phyloP scores from a whole-genome alignment of 2,329 filamentous ascomycete species.

The Pestalotiopsis sp. region DNA sequence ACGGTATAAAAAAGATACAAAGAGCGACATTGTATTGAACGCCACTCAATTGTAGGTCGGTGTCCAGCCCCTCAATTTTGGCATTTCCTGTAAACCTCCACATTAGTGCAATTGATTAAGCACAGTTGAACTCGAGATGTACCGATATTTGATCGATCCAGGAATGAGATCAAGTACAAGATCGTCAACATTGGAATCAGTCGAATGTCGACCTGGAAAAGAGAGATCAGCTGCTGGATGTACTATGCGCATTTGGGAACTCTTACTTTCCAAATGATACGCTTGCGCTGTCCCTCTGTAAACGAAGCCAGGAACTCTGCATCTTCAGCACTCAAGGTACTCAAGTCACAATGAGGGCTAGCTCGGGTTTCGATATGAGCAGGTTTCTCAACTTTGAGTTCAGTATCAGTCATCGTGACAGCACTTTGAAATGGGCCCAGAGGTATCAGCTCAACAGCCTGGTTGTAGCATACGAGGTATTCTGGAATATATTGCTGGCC shows the following conservation, averaged over 20 bases:
- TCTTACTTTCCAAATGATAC: background rate
- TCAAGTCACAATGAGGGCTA: background rate
- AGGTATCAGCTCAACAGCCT: background rate
- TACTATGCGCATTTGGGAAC: background rate
- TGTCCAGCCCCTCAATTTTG: background rate
- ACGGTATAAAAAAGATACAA: slow-evolving; percentile 3
- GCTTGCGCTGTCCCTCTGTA: background rate
- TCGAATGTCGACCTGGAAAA: background rate
- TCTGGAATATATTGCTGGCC: too few relatives aligned
- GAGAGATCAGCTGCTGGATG: background rate
- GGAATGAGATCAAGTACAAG: slow-evolving; percentile 1
- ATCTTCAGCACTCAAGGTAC: background rate
- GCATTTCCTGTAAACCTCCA: slow-evolving; percentile 12
- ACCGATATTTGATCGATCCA: slow-evolving; percentile 1
- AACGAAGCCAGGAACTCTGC: background rate
- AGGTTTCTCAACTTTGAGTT: background rate
- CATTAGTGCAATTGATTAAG: background rate
- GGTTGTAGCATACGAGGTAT: too few relatives aligned
- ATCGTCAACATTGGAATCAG: slow-evolving; percentile 2
- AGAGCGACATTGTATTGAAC: slow-evolving; percentile 3
- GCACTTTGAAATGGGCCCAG: background rate
- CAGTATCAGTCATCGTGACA: background rate
- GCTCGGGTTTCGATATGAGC: background rate
- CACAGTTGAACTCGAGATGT: background rate
- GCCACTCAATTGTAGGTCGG: background rate